Evolutionary conservation across 164 flowering plant species (phyloP), one percentile per base, ranked within the genome.

Genomic region (Magnolia changhungtana): DNA sequence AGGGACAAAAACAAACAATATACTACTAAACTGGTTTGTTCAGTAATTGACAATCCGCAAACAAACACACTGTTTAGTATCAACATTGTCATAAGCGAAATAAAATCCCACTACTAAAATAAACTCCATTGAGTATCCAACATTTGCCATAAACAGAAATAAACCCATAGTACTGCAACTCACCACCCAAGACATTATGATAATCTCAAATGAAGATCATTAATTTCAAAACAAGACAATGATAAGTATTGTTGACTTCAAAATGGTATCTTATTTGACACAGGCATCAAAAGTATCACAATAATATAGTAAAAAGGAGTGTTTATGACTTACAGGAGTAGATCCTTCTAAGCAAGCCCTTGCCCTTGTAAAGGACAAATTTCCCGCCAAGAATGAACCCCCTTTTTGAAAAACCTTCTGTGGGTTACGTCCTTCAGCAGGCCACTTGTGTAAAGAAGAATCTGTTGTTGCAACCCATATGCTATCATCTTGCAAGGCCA

Each of bases 391-490:
- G 76, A 95, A 95, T 74, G 98, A 89, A 71, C 92, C 91, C 21
- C 98, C 98, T 86, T 83, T 90, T 82, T 91, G 88, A 76, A 93
- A 91, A 77, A 84, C 87, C 84, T 93, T 91, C 68, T 85, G 90
- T 78, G 96, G 98, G 73, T 84, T 89, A 6, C 79, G 84, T 23
- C 83, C 97, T 82, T 93, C 98, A 66, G 92, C 92, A 67, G 94
- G 96, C 98, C 97, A 91, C 83, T 82, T 91, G 75, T 89, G 82
- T 72, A 94, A 88, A 59, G 93, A 89, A 73, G 99, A 92, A 85
- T 94, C 98, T 64, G 99, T 91, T 68, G 96, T 89, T 31, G 98
- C 96, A 82, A 86, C 91, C 99, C 99, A 96, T 76, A 96, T 84
- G 78, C 87, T 83, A 78, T 96, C 95, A 84, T 90, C 97, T 80